Conservation (phyloP, 2,329 filamentous ascomycete genomes). For the Plectosphaerella sp. region DNA sequence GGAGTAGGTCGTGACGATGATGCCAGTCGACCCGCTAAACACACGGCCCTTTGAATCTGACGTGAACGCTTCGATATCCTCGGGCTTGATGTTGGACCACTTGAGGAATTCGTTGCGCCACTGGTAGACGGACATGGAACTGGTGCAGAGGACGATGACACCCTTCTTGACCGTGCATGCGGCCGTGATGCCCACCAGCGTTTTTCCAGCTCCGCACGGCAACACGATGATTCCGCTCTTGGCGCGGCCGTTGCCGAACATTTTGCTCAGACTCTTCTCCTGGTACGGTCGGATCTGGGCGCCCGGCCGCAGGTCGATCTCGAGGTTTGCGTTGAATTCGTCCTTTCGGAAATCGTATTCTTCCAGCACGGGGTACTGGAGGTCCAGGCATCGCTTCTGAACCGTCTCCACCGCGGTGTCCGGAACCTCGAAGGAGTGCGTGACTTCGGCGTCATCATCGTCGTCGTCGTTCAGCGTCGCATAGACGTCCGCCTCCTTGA, state of each 20-base stretch:
- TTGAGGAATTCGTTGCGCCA: constrained; percentile 97
- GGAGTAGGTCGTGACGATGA: constrained; percentile 96
- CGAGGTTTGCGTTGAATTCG: constrained; percentile 79
- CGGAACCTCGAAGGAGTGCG: constrained; percentile 89
- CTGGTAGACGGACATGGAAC: constrained; percentile 95
- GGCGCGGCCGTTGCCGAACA: constrained; percentile 97
- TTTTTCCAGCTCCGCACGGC: constrained; percentile 95
- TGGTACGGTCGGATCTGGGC: constrained; percentile 93
- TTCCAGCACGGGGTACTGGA: constrained; percentile 84
- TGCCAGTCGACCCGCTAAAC: constrained; percentile 85
- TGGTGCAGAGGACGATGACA: constrained; percentile 90
- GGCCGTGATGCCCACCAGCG: constrained; percentile 94
- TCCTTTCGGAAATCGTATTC: constrained; percentile 98
- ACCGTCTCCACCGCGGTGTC: constrained; percentile 80
- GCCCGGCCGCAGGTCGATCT: constrained; percentile 86
- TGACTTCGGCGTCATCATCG: constrained; percentile 79
- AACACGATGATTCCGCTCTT: constrained; percentile 97
- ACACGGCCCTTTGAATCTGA: constrained; percentile 80
- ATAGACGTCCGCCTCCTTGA: constrained; percentile 64
- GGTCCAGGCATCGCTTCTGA: constrained; percentile 81
- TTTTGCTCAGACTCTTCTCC: constrained; percentile 95
- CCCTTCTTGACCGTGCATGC: constrained; percentile 98
- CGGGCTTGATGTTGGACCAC: constrained; percentile 92
- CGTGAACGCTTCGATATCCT: constrained; percentile 92
- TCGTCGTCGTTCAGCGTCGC: constrained; percentile 76